Percentiles rank a stretch among this genome's conserved stretches.
phyloP scores from a whole-genome alignment of 306 rosid genomes.

The Sphenostylis stenocarpa region DNA sequence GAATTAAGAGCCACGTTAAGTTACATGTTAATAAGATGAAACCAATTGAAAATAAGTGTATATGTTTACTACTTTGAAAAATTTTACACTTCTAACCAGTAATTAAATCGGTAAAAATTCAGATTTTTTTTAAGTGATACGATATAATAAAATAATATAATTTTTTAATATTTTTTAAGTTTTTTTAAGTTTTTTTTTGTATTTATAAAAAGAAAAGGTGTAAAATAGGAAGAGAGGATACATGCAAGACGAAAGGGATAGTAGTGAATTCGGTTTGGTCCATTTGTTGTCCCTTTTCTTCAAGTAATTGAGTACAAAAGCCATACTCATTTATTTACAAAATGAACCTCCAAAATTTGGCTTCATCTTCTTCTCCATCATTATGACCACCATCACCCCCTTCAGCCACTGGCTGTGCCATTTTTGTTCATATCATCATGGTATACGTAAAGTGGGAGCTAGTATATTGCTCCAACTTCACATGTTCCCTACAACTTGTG shows the following conservation, averaged over 20 bases:
- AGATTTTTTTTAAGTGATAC: too few relatives aligned
- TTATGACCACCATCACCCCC: constrained; percentile 36
- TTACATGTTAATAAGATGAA: constrained; percentile 30
- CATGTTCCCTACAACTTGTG: constrained; percentile 32
- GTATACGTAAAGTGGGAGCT: constrained; percentile 35
- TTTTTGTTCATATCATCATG: constrained; percentile 44
- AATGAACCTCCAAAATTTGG: constrained; percentile 66
- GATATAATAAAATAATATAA: too few relatives aligned
- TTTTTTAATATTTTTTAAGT: too few relatives aligned
- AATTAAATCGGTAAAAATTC: too few relatives aligned
- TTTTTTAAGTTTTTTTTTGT: too few relatives aligned
- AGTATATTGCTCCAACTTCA: constrained; percentile 47
- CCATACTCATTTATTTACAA: constrained; percentile 74
- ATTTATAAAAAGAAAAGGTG: background rate
- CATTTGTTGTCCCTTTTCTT: constrained; percentile 59
- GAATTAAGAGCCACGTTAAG: constrained; percentile 7
- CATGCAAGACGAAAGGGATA: constrained; percentile 23
- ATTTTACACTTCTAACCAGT: too few relatives aligned
- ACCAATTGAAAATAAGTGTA: constrained; percentile 25
- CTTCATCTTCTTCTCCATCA: constrained; percentile 58
- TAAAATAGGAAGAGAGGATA: constrained; percentile 35
- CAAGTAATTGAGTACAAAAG: constrained; percentile 74
- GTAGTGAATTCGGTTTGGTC: constrained; percentile 72
- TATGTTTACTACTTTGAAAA: too few relatives aligned
- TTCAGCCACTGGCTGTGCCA: constrained; percentile 22